A percentile compares a stretch with the other conserved stretches of the same genome.
These are phyloP conservation scores for Ailanthus altissimus DNA, from an alignment of 345 rosid species.

Conservation along the genomic window DNA sequence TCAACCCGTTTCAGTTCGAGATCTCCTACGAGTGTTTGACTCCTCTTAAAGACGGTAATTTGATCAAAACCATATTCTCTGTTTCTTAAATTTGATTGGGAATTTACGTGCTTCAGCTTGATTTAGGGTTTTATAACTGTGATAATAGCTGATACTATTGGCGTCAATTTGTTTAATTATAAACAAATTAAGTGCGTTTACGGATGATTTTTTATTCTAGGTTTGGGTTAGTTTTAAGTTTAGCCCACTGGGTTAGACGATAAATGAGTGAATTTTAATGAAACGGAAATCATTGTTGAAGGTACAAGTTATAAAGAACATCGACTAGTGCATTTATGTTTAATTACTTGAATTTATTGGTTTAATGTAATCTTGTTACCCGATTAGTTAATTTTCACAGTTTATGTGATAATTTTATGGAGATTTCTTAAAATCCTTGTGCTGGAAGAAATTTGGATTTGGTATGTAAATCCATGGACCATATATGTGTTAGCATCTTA, in stretches of 20 bases:
- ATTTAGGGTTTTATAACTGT: constrained; percentile 15
- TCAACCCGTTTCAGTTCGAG: constrained; percentile 92
- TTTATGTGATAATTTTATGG: not conserved
- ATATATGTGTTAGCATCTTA: not conserved
- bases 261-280: not conserved
- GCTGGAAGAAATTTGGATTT: not conserved
- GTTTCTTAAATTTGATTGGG: not conserved
- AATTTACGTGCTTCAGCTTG: not conserved
- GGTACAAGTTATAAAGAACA: not conserved
- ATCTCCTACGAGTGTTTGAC: constrained; percentile 95
- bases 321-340: not conserved
- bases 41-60: constrained; percentile 90
- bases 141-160: not conserved
- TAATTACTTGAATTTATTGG: not conserved
- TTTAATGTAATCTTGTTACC: not conserved
- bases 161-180: not conserved
- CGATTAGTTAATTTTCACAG: not conserved
- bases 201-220: not conserved
- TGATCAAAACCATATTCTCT: not conserved
- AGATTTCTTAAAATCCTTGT: not conserved
- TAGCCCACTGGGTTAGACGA: not conserved
- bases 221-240: not conserved
- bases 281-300: not conserved
- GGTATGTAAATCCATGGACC: not conserved
- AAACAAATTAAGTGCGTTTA: not conserved